Conservation (phyloP, 768 basidiomycete species). For the Leccinum subtestaceum region DNA sequence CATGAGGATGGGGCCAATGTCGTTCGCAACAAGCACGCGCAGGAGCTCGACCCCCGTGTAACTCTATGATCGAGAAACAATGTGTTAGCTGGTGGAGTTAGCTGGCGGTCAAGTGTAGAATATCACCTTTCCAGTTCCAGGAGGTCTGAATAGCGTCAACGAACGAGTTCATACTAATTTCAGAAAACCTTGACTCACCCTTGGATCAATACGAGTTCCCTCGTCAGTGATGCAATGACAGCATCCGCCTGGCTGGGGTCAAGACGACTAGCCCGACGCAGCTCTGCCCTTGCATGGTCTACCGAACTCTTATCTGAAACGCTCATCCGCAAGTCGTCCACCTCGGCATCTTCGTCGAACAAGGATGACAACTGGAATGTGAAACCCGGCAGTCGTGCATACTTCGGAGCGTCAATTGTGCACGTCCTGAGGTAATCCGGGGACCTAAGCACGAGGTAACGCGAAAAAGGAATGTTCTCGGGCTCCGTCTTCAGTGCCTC, state of each 20-base stretch:
- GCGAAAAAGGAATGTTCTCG: slow-evolving; percentile 51
- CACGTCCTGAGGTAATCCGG: slow-evolving; percentile 32
- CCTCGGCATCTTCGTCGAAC: slow-evolving; percentile 40
- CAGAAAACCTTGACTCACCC: slow-evolving; percentile 43
- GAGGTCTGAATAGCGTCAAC: slow-evolving; percentile 47
- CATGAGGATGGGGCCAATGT: slow-evolving; percentile 51
- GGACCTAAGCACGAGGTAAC: slow-evolving; percentile 48
- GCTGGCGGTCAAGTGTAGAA: too few relatives aligned
- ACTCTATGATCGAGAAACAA: slow-evolving; percentile 37
- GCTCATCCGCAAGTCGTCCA: slow-evolving; percentile 40
- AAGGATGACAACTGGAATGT: slow-evolving; percentile 54
- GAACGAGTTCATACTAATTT: not conserved
- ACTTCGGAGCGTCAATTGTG: slow-evolving; percentile 50
- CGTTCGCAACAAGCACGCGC: slow-evolving; percentile 56
- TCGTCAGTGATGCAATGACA: slow-evolving; percentile 54
- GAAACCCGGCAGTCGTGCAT: slow-evolving; percentile 54
- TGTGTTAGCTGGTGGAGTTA: not conserved
- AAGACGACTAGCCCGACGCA: slow-evolving; percentile 50
- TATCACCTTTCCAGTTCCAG: slow-evolving; percentile 72
- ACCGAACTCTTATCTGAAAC: slow-evolving; percentile 44
- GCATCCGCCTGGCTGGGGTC: slow-evolving; percentile 74
- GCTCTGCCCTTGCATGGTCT: slow-evolving; percentile 42
- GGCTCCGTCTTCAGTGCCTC: slow-evolving; percentile 59
- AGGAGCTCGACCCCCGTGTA: slow-evolving; percentile 70
- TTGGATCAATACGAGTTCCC: slow-evolving; percentile 68